A percentile compares a stretch with the other conserved stretches of the same genome.
phyloP scores from a whole-genome alignment of 768 basidiomycete genomes.

The Cystofilobasidium bisporidii region DNA sequence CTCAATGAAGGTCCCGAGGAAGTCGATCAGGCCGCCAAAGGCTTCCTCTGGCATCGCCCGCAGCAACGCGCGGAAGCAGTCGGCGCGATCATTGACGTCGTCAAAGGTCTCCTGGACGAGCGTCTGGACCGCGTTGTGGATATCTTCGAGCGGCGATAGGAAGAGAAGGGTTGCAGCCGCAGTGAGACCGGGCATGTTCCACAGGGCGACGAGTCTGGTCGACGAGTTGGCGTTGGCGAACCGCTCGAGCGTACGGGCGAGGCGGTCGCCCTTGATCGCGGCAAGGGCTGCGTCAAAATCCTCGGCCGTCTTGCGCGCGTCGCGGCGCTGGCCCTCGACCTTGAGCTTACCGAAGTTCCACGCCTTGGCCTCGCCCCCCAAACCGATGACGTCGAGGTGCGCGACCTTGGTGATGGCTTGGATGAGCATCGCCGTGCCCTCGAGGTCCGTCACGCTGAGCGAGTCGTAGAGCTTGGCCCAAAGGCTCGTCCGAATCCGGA shows the following conservation, averaged over 20 bases:
- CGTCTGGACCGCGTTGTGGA: constrained; percentile 65
- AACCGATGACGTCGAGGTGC: constrained; percentile 55
- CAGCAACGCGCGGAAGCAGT: constrained; percentile 74
- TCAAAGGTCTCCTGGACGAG: constrained; percentile 79
- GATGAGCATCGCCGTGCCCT: constrained; percentile 54
- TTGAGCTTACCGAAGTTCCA: constrained; percentile 46
- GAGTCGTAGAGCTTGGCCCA: constrained; percentile 62
- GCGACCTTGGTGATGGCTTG: constrained; percentile 52
- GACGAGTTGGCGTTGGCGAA: constrained; percentile 56
- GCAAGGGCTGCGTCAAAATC: constrained; percentile 55
- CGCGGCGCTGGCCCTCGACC: constrained; percentile 17
- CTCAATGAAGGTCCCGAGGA: constrained; percentile 56
- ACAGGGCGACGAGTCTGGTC: constrained; percentile 48
- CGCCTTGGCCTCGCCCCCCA: constrained; percentile 33
- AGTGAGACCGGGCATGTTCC: constrained; percentile 51
- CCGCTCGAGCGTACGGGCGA: constrained; percentile 54
- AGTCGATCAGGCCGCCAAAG: constrained; percentile 60
- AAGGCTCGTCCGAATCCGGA: constrained; percentile 48
- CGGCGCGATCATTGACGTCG: constrained; percentile 67
- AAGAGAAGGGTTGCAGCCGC: constrained; percentile 58
- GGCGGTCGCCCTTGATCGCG: constrained; percentile 51
- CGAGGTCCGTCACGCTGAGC: constrained; percentile 52
- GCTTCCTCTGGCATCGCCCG: constrained; percentile 56
- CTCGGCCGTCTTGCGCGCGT: constrained; percentile 13
- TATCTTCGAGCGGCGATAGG: constrained; percentile 67